Percentiles rank a stretch among this genome's conserved stretches.
phyloP scores from a whole-genome alignment of 2,329 filamentous ascomycete genomes.

The Aspergillus pseudoterreus region DNA sequence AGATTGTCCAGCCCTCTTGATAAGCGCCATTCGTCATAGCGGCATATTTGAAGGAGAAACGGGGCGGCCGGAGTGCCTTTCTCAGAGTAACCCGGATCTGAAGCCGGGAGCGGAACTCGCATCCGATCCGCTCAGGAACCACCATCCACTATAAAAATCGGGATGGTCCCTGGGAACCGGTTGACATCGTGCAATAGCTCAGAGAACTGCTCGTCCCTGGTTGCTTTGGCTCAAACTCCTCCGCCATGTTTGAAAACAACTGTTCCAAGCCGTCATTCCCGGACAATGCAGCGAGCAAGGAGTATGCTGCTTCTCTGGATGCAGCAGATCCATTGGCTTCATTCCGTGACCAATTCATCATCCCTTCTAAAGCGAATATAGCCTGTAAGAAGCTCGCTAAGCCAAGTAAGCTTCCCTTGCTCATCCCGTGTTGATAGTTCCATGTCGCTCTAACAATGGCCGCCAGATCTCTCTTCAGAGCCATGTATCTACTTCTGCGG shows the following conservation, averaged over 20 bases:
- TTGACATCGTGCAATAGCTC: not conserved
- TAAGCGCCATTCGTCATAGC: not conserved
- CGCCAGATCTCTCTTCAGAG: conserved; percentile 32
- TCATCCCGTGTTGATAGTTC: not conserved
- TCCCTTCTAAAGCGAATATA: conserved; percentile 71
- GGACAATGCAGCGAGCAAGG: conserved; percentile 27
- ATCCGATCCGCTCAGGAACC: not conserved
- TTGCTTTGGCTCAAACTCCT: not conserved
- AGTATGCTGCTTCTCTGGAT: conserved; percentile 52
- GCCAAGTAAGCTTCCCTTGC: conserved; percentile 21
- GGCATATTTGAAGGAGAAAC: too few relatives aligned
- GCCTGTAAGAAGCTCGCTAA: conserved; percentile 57
- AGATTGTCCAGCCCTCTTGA: not conserved
- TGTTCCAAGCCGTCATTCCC: conserved; percentile 27
- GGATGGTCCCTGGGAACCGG: not conserved
- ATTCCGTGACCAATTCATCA: conserved; percentile 68
- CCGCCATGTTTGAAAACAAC: conserved; percentile 12
- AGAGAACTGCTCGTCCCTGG: not conserved
- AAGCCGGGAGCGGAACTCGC: conserved; percentile 1
- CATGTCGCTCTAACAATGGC: not conserved
- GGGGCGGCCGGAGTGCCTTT: too few relatives aligned
- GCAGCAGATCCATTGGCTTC: conserved; percentile 56
- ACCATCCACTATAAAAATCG: not conserved
- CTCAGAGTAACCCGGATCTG: conserved; percentile 10
- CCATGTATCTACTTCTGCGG: conserved; percentile 73